Evolutionary conservation across 805 yeast species (phyloP), one percentile per base, ranked within the genome.

Genomic region (Candida takata): DNA sequence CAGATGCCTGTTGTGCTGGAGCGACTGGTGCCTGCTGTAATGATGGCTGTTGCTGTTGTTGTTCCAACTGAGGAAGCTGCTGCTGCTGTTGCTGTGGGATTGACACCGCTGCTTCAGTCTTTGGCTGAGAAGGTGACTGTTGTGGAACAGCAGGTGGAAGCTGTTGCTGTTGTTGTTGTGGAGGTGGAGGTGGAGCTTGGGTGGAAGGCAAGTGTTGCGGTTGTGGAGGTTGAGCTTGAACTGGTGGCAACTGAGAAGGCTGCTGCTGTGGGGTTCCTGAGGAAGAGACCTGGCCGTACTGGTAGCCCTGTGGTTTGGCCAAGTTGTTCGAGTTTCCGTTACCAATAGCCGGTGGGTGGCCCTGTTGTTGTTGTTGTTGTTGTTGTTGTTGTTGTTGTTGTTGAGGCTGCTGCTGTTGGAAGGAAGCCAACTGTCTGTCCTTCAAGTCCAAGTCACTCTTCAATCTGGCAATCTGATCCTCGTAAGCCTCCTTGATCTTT

Each of bases 401-500:
- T n/a, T n/a, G n/a, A n/a, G n/a, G n/a, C n/a, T n/a, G n/a, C n/a
- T n/a, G n/a, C 26, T 61, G 72, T 37, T 64, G 74, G 20, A 52
- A 50, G 11, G 54, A 56, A 12, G 57, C 54, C 28, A 65, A 60
- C 50, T 70, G 67, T 57, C 90, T 72, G 55, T 84, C 94, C 50
- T 88, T 70, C 53, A 71, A 75, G 51, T 86, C 95, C 47, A 90
- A 69, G 57, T 87, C 95, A 44, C 79, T 77, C 60, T 90, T 87
- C 60, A 90, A 71, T 48, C 92, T 71, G 55, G 76, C 67, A 38
- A 92, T 83, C 62, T 90, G 97, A 52, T 84, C 95, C 60, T 90
- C 97, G 62, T 90, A 92, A 31, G 88, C 87, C 54, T 90, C 97
- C 64, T 90, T 88, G 73, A 92, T 84, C 57, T 85, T 84, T 49